Base-by-base conservation (phyloP, 2,329 filamentous ascomycete species). In the Tolypocladium nubicola region DNA sequence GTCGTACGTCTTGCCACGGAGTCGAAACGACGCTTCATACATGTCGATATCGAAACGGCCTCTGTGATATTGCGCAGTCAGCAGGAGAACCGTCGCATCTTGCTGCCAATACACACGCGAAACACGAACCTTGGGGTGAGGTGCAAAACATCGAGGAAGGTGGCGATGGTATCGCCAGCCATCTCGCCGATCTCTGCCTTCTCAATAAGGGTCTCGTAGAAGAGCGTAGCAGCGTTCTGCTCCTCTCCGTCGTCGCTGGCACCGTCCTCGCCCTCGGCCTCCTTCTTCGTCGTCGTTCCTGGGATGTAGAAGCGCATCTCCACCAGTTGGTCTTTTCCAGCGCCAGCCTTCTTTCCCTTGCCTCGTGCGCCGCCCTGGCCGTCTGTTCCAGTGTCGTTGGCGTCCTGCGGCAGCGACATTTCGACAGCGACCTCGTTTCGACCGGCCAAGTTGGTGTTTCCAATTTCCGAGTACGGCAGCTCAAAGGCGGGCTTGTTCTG, bases 301-400 rank as follows among this genome's bases (percentile, higher is more conserved):
- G 94, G 94, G 53, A 99, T 95, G 74, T 99, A 99, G 77, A 99
- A 97, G 60, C 94, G 87, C 90, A 99, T 97, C 76, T 99, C 94
- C 21, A 97, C 92, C 52, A 99, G 80, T 75, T 99, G 93, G 67
- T 99, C 94, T 59, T 86, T 85, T 30, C 90, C 91, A 21, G 90
- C 92, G 4, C 89, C 89, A 35, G 91, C 88, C 75, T 97, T 97
- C 70, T 89, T 92, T 61, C 93, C 92, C 66, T 89, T 87, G 58
- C 80, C 85, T 64, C 79, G 81, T 66, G 86, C 88, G 67, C 89
- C 89, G 35, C 87, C 88, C 62, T 86, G 79, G 55, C 85, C 87
- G 68, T 90, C 91, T 37, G 85, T 84, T 55, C 86, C 85, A 38
- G 87, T 88, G 61, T 87, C 87, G 40, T 86, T 81, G 61, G 83